These are phyloP conservation scores for Zymoseptoria tritici DNA, from an alignment of 2,329 filamentous ascomycete genomes.

Conservation along the genomic window DNA sequence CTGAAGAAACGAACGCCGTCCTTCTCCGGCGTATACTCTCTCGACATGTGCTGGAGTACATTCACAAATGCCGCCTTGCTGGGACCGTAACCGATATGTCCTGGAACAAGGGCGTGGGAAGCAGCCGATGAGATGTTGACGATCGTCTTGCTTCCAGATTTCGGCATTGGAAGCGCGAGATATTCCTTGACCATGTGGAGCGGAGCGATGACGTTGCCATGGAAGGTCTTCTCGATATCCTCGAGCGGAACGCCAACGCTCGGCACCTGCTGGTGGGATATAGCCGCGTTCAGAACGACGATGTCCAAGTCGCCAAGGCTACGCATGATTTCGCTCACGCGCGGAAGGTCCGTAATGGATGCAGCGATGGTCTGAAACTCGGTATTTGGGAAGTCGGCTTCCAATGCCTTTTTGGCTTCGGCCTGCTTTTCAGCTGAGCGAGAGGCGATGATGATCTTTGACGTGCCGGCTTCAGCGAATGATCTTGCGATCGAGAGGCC, in stretches of 20 bases:
- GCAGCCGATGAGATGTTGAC: slow-evolving; percentile 34
- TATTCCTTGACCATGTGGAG: slow-evolving; percentile 30
- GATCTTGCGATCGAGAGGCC: slow-evolving; percentile 19
- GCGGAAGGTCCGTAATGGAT: slow-evolving; percentile 18
- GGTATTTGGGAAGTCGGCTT: slow-evolving; percentile 27
- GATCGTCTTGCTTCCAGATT: slow-evolving; percentile 27
- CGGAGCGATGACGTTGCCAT: slow-evolving; percentile 30
- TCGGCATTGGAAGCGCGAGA: slow-evolving; percentile 25
- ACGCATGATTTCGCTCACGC: slow-evolving; percentile 27
- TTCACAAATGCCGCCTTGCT: slow-evolving; percentile 9
- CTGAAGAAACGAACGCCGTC: slow-evolving; percentile 5
- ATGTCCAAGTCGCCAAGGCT: slow-evolving; percentile 32
- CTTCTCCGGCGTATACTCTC: neutral
- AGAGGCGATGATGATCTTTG: slow-evolving; percentile 18
- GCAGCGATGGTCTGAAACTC: slow-evolving; percentile 21
- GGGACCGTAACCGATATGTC: slow-evolving; percentile 9
- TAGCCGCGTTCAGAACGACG: slow-evolving; percentile 35
- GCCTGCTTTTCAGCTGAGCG: slow-evolving; percentile 26
- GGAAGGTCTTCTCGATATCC: slow-evolving; percentile 31
- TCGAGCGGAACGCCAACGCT: slow-evolving; percentile 30
- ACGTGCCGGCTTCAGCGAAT: slow-evolving; percentile 19
- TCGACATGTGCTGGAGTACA: slow-evolving; percentile 6
- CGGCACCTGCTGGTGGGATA: slow-evolving; percentile 23
- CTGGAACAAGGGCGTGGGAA: slow-evolving; percentile 21
- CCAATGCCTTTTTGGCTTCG: slow-evolving; percentile 33